These are phyloP conservation scores for Aspergillus ostianus DNA, from an alignment of 495 filamentous ascomycete genomes.

Conservation along the genomic window DNA sequence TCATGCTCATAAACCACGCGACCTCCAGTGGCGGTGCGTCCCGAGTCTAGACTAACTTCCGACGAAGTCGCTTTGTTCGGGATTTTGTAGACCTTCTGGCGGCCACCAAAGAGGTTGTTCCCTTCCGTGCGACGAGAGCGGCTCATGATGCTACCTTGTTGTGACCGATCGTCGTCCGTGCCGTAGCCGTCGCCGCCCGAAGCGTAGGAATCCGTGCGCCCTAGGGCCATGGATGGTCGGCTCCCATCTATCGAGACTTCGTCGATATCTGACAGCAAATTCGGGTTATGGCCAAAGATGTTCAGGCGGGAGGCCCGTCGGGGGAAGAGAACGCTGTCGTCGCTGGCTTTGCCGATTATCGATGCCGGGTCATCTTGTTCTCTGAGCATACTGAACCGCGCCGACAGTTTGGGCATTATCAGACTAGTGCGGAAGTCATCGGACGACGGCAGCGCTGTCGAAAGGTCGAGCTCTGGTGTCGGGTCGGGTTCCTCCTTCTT, in stretches of 20 bases:
- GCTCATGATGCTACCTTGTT: conserved; percentile 74
- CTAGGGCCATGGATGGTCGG: conserved; percentile 56
- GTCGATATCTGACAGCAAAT: conserved; percentile 76
- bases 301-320: conserved; percentile 73
- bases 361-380: conserved; percentile 90
- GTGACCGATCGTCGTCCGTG: conserved; percentile 65
- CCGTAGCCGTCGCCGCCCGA: conserved; percentile 55
- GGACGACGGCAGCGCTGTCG: conserved; percentile 69
- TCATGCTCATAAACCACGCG: conserved; percentile 84
- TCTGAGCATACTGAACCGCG: conserved; percentile 92
- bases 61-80: conserved; percentile 50
- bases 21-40: conserved; percentile 56
- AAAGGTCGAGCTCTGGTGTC: conserved; percentile 68
- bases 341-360: conserved; percentile 86
- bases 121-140: conserved; percentile 82
- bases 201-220: conserved; percentile 50
- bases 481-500: conserved; percentile 52
- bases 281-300: conserved; percentile 46
- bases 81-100: conserved; percentile 95
- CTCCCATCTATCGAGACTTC: conserved; percentile 74
- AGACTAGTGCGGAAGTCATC: conserved; percentile 97
- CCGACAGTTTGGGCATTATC: conserved; percentile 91
- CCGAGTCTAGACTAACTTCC: conserved; percentile 19
- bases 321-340: conserved; percentile 86
- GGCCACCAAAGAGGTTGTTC: conserved; percentile 91